Percentiles rank a stretch among this genome's conserved stretches.
Evolutionary conservation across 1,284 basidiomycete species (phyloP).

Genomic region (Boletus subluridellus): DNA sequence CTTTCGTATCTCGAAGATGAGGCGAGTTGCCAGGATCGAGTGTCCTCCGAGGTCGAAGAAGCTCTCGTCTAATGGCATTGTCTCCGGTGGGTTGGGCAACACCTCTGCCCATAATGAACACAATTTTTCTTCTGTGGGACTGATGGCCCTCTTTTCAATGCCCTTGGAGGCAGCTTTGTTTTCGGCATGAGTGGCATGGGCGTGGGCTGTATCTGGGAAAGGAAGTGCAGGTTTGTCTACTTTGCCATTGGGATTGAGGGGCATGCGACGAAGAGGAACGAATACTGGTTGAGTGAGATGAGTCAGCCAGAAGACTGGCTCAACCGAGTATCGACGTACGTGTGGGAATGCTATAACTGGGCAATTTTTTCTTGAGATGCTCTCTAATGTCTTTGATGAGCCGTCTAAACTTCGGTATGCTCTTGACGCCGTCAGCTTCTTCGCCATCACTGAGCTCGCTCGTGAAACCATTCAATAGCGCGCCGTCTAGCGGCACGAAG

Average conservation of each 20-base stretch:
- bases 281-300: slow-evolving; percentile 59
- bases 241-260: slow-evolving; percentile 98
- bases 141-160: slow-evolving; percentile 40
- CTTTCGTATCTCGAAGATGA: slow-evolving; percentile 97
- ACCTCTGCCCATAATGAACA: slow-evolving; percentile 81
- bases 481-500: slow-evolving; percentile 87
- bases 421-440: slow-evolving; percentile 59
- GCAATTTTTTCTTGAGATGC: slow-evolving; percentile 95
- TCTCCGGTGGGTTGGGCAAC: slow-evolving; percentile 76
- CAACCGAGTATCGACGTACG: slow-evolving; percentile 50
- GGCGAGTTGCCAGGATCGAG: slow-evolving; percentile 94
- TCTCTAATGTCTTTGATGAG: slow-evolving; percentile 94
- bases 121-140: slow-evolving; percentile 78
- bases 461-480: slow-evolving; percentile 68
- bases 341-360: slow-evolving; percentile 88
- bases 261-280: slow-evolving; percentile 93
- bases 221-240: slow-evolving; percentile 98
- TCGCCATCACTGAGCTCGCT: slow-evolving; percentile 68
- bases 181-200: slow-evolving; percentile 41
- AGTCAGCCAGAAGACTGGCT: slow-evolving; percentile 8
- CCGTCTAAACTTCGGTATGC: slow-evolving; percentile 78
- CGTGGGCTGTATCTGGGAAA: slow-evolving; percentile 95
- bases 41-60: slow-evolving; percentile 99
- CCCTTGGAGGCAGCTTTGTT: slow-evolving; percentile 31
- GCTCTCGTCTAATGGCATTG: slow-evolving; percentile 86